Conservation (phyloP, 2,329 filamentous ascomycete genomes). For the Myriosclerotinia scirpicola region DNA sequence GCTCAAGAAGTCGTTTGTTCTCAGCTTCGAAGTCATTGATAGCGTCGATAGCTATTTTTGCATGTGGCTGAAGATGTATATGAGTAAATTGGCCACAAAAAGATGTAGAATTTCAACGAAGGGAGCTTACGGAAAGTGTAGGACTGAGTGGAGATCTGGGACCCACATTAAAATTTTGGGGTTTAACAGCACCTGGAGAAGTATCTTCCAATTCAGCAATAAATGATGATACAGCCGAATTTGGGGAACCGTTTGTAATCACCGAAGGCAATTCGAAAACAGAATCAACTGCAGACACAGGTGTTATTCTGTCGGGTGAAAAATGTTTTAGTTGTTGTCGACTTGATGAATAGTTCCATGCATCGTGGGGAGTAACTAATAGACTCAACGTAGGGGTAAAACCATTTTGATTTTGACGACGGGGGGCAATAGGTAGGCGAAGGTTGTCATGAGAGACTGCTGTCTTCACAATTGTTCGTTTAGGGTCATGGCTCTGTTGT, state of each 20-base stretch:
- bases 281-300: slow-evolving; percentile 34
- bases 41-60: slow-evolving; percentile 17
- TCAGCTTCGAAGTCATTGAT: slow-evolving; percentile 24
- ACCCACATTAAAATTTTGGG: background rate
- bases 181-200: slow-evolving; percentile 25
- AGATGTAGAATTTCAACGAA: background rate
- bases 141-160: slow-evolving; percentile 11
- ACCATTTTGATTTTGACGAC: slow-evolving; percentile 16
- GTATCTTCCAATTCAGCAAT: slow-evolving; percentile 37
- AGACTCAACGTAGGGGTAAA: slow-evolving; percentile 25
- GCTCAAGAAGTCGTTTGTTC: slow-evolving; percentile 22
- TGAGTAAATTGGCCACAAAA: slow-evolving; percentile 1
- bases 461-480: background rate
- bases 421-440: background rate
- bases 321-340: slow-evolving; percentile 28
- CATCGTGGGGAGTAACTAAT: slow-evolving; percentile 26
- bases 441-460: background rate
- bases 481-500: background rate
- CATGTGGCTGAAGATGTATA: slow-evolving; percentile 7
- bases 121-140: slow-evolving; percentile 18
- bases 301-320: slow-evolving; percentile 29
- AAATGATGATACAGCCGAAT: slow-evolving; percentile 30
- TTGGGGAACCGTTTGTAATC: slow-evolving; percentile 25
- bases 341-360: slow-evolving; percentile 29
- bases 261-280: slow-evolving; percentile 33